Evolutionary conservation across 805 yeast genomes (phyloP), one percentile per base, ranked within the genome.

Genomic region (Candida taoyuanica): DNA sequence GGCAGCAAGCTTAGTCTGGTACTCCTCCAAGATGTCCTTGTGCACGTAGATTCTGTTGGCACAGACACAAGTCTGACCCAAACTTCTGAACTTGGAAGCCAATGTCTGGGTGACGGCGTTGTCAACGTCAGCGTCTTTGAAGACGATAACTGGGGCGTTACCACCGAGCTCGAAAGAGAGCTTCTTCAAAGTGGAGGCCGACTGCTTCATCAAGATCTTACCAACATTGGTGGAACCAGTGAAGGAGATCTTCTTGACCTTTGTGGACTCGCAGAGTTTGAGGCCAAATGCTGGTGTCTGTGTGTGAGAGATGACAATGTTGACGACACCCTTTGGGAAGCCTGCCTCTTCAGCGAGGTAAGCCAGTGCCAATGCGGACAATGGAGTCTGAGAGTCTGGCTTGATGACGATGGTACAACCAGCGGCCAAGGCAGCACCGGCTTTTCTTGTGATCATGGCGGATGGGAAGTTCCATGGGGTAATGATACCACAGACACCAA

Each of bases 381-480:
- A 60, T 8, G 85, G 85, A 13, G 82, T 77, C 52, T 73, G 75
- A 7, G 74, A 70, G 48, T 76, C 82, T 17, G 83, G 83, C 54
- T 78, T 78, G 43, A 77, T 56, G 26, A 78, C 72, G 13, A 74
- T 65, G 5, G 82, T 75, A 53, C 82, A 76, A 8, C 84, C 84
- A 15, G 71, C 78, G n/a, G 82, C 81, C 30, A 77, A 58, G 0
- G 81, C 82, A 20, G 84, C 80, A 17, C 74, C 82, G 4, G 74
- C 76, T 48, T 79, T 78, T 48, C 84, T 67, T 8, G 82, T 71
- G 36, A 78, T 75, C 83, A 78, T 78, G 13, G 82, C 83, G 42
- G 68, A 63, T 21, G 85, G 85, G 63, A 78, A 78, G 57, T 78
- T 78, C 74, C 81, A 78, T 21, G 85, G 85, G 39, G 79, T 73